Conservation (phyloP, 176 grass and related monocot species). For the Luzula sylvatica region DNA sequence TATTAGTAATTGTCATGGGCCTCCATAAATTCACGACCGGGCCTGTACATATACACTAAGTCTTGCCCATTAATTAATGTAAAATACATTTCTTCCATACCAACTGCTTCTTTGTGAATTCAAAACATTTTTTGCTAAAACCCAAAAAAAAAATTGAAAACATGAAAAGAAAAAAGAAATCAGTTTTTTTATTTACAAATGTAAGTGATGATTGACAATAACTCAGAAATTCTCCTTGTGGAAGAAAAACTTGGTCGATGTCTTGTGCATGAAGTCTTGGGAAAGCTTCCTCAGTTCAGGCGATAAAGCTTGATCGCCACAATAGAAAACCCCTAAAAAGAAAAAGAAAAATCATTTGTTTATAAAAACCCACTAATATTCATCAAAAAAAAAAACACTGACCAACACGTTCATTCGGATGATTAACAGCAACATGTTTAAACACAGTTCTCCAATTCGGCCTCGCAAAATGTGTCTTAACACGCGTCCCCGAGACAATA, state of each 20-base stretch:
- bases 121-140: conserved; percentile 6
- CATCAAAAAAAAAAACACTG: background rate
- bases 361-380: background rate
- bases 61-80: background rate
- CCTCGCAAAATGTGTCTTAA: conserved; percentile 72
- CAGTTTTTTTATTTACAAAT: background rate
- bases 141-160: conserved; percentile 1
- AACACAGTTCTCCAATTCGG: conserved; percentile 74
- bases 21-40: background rate
- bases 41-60: background rate
- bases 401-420: conserved; percentile 56
- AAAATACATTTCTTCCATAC: conserved; percentile 1
- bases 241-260: conserved; percentile 85
- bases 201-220: background rate
- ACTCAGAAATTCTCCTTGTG: conserved; percentile 96
- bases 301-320: conserved; percentile 61
- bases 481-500: conserved; percentile 73
- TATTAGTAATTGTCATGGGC: no score
- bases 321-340: conserved; percentile 62
- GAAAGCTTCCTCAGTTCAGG: conserved; percentile 51
- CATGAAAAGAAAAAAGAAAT: conserved; percentile 3
- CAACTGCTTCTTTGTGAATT: background rate
- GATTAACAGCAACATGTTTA: conserved; percentile 60
- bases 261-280: conserved; percentile 77
- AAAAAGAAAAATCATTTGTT: background rate